Evolutionary conservation across 2,329 filamentous ascomycete species (phyloP), one percentile per base, ranked within the genome.

Genomic region (Claviceps pusilla): DNA sequence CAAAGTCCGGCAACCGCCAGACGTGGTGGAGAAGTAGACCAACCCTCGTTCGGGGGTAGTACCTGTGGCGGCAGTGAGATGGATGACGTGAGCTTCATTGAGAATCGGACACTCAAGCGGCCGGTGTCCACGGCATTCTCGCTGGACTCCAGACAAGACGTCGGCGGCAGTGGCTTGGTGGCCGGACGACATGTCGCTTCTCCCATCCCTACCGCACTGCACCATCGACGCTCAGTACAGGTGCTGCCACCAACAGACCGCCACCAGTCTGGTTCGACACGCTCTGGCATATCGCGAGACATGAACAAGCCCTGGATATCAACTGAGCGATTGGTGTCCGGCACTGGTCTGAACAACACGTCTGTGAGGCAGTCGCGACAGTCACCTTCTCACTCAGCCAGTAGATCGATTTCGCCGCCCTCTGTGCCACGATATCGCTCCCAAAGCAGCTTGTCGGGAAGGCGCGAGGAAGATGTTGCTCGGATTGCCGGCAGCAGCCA

Each of bases 391-490:
- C 24, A 19, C 4, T 43, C 45, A 4, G 49, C 37, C 3, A 43
- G 39, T 31, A 39, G 54, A 37, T 51, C 57, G 11, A 53, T 56
- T 4, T 57, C 56, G 16, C 57, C 57, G 24, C 57, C 57, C 7
- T 45, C 41, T 9, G 43, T 57, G 5, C 56, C 56, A 24, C 49
- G 57, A 10, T 57, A 57, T 37, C 57, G 56, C 29, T 48, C 53
- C 7, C 33, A 11, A 19, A 56, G 50, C 2, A 42, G 55, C 31
- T 31, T 51, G 35, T 45, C 54, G 4, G 46, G 35, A 11, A 50
- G 29, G 10, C 49, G 28, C 37, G 52, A 53, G 42, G 45, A 57
- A 33, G 45, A 41, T 6, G 3, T n/a, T 37, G 12, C 39, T 19
- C 33, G 42, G n/a, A 1, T 51, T 7, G 16, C n/a, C 5, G 19